Base-by-base conservation (phyloP, 2,329 filamentous ascomycete genomes). In the Penicillium sp. region DNA sequence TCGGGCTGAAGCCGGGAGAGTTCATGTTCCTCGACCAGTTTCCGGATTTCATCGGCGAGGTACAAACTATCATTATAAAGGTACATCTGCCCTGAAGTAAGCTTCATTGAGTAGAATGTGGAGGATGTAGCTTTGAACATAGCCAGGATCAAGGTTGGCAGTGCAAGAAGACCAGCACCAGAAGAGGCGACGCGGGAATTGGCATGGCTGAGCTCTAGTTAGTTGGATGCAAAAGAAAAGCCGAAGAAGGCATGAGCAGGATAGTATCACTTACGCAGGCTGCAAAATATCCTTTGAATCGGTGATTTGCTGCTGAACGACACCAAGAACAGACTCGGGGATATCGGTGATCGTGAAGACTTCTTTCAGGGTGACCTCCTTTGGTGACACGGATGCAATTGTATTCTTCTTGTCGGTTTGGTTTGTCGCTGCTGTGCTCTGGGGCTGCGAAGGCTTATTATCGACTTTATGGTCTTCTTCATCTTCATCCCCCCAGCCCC, bases 341-440 rank as follows among this genome's bases (percentile, higher is more conserved):
- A 97, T 88, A 2, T 89, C 89, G 0, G 93, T 97, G 50, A 96
- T 89, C 57, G 87, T 90, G 72, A 96, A 99, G 1, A 84, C 89
- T 75, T 99, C 94, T 60, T 83, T 89, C 44, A 97, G 76, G 0
- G 90, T 89, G 58, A 97, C 77, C 69, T 94, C 89, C 54, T 85
- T 81, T 9, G 79, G 58, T 40, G 63, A 54, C 16, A 53, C 19
- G 29, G 56, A 46, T 53, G 65, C 36, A 21, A 58, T 50, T 43
- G 58, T 52, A 27, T 61, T 60, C 21, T 61, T 59, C 31, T 59
- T 65, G 40, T 68, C 65, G 40, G 61, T 53, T 58, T 73, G 65
- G 27, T 65, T 63, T 6, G 59, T 16, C 27, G 39, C 39, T 36
- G 61, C 19, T 7, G 66, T 43, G 33, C 67, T 53, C 40, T 67